These are phyloP conservation scores for Phytopythium ostracodes DNA, from an alignment of 352 stramenopile species.

Conservation along the genomic window DNA sequence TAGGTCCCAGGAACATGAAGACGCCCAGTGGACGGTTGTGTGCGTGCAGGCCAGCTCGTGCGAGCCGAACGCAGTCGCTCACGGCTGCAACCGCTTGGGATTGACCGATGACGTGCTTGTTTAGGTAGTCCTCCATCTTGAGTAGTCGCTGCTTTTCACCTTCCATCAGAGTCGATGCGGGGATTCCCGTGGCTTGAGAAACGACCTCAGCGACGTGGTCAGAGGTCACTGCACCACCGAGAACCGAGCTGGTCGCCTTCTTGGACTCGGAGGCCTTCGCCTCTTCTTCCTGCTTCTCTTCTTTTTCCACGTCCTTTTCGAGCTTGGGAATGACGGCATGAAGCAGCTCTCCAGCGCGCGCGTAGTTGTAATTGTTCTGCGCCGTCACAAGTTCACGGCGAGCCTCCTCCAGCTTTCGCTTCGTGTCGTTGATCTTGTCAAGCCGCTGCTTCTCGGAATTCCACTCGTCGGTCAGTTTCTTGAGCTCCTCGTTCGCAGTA, in stretches of 20 bases:
- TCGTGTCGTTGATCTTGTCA: conserved; percentile 70
- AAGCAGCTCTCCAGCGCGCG: conserved; percentile 70
- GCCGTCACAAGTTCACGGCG: conserved; percentile 63
- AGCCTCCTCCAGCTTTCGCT: conserved; percentile 75
- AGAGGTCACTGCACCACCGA: conserved; percentile 88
- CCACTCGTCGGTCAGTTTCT: conserved; percentile 69
- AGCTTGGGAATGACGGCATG: conserved; percentile 80
- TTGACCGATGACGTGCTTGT: conserved; percentile 90
- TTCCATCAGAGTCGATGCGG: conserved; percentile 91
- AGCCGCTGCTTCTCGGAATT: conserved; percentile 69
- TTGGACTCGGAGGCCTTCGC: conserved; percentile 24
- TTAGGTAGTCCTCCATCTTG: conserved; percentile 92
- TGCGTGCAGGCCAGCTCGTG: conserved; percentile 92
- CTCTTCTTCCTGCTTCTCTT: conserved; percentile 47
- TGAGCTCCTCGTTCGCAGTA: conserved; percentile 51
- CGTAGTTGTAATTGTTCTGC: conserved; percentile 77
- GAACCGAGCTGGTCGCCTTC: conserved; percentile 44
- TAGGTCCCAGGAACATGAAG: conserved; percentile 95
- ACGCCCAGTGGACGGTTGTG: conserved; percentile 94
- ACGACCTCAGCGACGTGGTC: conserved; percentile 94
- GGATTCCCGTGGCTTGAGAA: conserved; percentile 92
- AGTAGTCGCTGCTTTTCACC: conserved; percentile 95
- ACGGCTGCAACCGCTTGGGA: conserved; percentile 89
- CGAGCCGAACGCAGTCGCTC: conserved; percentile 89
- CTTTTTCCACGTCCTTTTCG: conserved; percentile 60